Percentiles rank a stretch among this genome's conserved stretches.
Conservation (phyloP, 2,329 filamentous ascomycete genomes). For the Hawksworthiomyces lignivorus region DNA sequence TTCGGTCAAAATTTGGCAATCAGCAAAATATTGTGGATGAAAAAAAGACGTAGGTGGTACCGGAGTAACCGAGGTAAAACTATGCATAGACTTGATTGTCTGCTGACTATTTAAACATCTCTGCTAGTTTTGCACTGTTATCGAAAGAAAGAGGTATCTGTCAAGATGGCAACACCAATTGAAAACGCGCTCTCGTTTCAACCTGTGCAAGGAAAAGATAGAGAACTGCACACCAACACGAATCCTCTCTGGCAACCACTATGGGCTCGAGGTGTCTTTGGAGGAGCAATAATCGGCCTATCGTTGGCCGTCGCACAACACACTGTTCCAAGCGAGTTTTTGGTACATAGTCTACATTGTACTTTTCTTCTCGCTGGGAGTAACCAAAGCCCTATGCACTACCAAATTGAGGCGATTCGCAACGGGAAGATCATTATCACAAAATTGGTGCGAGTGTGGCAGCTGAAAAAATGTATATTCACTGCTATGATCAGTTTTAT, state of each 20-base stretch:
- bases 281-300: slow-evolving; percentile 8
- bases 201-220: not conserved
- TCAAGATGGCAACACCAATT: not conserved
- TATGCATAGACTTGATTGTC: too few species aligned
- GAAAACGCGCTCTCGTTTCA: not conserved
- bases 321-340: not conserved
- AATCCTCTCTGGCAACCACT: slow-evolving; percentile 3
- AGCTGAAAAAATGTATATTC: slow-evolving; percentile 3
- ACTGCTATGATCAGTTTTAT: slow-evolving; percentile 3
- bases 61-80: too few species aligned
- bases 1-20: too few species aligned
- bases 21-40: too few species aligned
- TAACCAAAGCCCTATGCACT: not conserved
- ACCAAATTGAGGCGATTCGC: slow-evolving; percentile 4
- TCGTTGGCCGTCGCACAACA: slow-evolving; percentile 1
- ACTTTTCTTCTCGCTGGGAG: slow-evolving; percentile 4
- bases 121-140: too few species aligned
- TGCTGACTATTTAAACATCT: too few species aligned
- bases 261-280: slow-evolving; percentile 10
- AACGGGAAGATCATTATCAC: not conserved
- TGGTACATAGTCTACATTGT: slow-evolving; percentile 12
- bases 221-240: not conserved
- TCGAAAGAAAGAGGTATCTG: too few species aligned
- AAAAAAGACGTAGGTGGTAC: too few species aligned
- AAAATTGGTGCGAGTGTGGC: not conserved